Base-by-base conservation (phyloP, 495 filamentous ascomycete genomes). In the Pyrenula massariospora region DNA sequence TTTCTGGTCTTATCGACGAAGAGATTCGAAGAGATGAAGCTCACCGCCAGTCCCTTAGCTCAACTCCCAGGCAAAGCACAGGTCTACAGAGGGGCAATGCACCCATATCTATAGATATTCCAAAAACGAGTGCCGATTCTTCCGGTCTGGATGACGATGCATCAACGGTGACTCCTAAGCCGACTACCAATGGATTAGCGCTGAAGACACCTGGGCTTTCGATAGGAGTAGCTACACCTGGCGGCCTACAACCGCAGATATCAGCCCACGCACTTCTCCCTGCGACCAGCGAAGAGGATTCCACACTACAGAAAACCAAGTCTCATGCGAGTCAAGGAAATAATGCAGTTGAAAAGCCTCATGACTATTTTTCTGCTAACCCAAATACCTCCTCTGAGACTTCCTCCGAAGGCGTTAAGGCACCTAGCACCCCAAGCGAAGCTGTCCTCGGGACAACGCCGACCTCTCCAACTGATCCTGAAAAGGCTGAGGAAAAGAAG, bases 1-100 rank as follows among this genome's bases (percentile, higher is more conserved):
- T 98, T 68, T 84, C 84, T 22, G 86, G 85, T 47, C 76, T 98
- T 48, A 88, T 97, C 49, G 87, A 92, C 57, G 89, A 95, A 67
- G 87, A 96, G 69, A 86, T 94, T 59, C 78, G 78, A 56, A 83
- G 88, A 31, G 93, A 98, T 64, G 81, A 84, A 63, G 69, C 70
- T 10, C 86, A 87, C 66, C 81, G 94, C 25, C 74, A 80, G 25
- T 73, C 78, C 51, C 75, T 93, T 11, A 76, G 87, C 21, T 74
- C 82, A 10, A 75, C 74, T 52, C 80, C 79, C 11, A 75, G 81
- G 54, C 84, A 85, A 60, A 66, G 74, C 24, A 70, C 73, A 53
- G 77, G 72, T 31, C 61, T 75, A 10, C 77, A 77, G 36, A 76
- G 83, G 22, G 54, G 69, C 2, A 80, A 83, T 60, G 76, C 81